These are phyloP conservation scores for Jackrogersella multiformis DNA, from an alignment of 495 filamentous ascomycete species.

Conservation along the genomic window DNA sequence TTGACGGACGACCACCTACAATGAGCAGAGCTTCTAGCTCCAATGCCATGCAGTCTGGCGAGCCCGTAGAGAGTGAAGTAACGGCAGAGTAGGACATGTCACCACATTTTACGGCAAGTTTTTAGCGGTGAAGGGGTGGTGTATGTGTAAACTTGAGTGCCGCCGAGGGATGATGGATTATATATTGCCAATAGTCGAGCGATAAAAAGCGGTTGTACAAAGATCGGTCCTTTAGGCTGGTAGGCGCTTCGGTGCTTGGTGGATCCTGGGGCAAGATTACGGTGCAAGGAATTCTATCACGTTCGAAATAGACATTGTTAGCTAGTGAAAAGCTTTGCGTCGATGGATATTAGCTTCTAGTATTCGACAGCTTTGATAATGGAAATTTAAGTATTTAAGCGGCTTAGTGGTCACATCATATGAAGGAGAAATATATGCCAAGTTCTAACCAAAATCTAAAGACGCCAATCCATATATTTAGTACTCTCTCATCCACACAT, in stretches of 20 bases:
- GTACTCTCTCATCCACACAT: too few relatives aligned
- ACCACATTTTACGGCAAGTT: neutral
- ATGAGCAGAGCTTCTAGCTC: slow-evolving; percentile 15
- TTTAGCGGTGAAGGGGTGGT: neutral
- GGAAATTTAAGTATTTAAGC: neutral
- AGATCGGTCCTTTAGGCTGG: neutral
- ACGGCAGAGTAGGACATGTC: slow-evolving; percentile 3
- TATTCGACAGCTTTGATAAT: neutral
- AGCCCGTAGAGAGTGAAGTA: slow-evolving; percentile 6
- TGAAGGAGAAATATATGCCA: neutral
- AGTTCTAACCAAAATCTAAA: neutral
- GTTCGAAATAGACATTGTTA: neutral
- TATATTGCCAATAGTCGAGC: neutral
- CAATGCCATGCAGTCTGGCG: slow-evolving; percentile 11
- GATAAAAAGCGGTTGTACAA: neutral
- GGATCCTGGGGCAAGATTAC: neutral
- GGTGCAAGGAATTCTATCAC: neutral
- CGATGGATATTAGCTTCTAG: neutral
- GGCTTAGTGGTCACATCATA: neutral
- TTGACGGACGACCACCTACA: slow-evolving; percentile 42
- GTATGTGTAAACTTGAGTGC: slow-evolving; percentile 1
- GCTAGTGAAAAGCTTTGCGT: neutral
- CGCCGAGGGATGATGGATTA: neutral
- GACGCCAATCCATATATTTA: neutral
- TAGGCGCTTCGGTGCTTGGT: neutral